These are phyloP conservation scores for Alnus glutinosa DNA, from an alignment of 306 rosid species.

Conservation along the genomic window DNA sequence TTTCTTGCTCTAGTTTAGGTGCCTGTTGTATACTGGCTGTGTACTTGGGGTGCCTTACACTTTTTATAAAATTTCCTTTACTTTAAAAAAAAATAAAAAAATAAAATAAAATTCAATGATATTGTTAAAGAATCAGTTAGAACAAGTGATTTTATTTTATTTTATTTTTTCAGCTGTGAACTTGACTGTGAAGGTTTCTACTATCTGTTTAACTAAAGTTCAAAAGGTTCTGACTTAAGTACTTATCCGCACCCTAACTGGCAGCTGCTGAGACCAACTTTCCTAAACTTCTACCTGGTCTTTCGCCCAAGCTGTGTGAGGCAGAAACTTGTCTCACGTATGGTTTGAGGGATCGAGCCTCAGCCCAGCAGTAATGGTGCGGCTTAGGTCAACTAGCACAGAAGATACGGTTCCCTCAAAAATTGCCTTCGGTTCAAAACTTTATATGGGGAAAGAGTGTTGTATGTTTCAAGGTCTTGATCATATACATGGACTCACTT, in stretches of 20 bases:
- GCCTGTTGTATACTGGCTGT: no score
- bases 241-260: neutral
- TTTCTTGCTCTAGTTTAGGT: no score
- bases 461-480: neutral
- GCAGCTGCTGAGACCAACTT: neutral
- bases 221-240: slow-evolving; percentile 2
- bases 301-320: neutral
- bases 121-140: neutral
- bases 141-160: neutral
- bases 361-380: neutral
- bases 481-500: neutral
- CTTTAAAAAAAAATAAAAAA: neutral
- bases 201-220: neutral
- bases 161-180: neutral
- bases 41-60: no score
- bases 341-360: neutral
- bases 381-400: neutral
- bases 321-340: neutral
- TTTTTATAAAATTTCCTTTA: no score
- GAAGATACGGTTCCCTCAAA: neutral
- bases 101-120: neutral
- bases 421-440: neutral
- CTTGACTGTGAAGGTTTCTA: neutral
- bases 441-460: neutral
- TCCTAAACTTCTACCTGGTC: neutral